A percentile compares a stretch with the other conserved stretches of the same genome.
Evolutionary conservation across 2,329 filamentous ascomycete species (phyloP).

Genomic region (Aureobasidium uvarum): DNA sequence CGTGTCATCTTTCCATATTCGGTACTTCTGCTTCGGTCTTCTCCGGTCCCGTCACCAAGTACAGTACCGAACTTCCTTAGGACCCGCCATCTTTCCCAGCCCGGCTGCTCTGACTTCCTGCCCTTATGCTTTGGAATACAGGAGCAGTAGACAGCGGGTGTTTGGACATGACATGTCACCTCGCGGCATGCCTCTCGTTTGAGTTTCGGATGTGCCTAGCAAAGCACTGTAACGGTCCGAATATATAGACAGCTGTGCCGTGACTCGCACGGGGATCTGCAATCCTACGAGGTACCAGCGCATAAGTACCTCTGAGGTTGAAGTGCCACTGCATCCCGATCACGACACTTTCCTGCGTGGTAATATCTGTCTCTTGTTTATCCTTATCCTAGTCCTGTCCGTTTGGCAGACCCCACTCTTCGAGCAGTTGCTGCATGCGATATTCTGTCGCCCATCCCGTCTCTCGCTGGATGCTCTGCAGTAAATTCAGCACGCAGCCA

Average conservation of each 20-base stretch:
- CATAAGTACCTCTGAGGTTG: not conserved
- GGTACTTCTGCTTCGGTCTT: constrained; percentile 14
- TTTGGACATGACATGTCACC: not conserved
- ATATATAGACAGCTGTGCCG: not conserved
- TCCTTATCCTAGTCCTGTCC: constrained; percentile 11
- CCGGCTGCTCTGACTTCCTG: not conserved
- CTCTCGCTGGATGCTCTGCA: constrained; percentile 61
- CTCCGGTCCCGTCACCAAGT: not conserved
- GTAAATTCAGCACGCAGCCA: constrained; percentile 53
- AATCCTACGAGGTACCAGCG: constrained; percentile 13
- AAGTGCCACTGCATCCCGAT: constrained; percentile 2
- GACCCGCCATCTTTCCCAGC: constrained; percentile 9
- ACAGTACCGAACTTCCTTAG: constrained; percentile 13
- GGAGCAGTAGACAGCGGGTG: not conserved
- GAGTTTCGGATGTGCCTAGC: not conserved
- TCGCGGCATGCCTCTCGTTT: not conserved
- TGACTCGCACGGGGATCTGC: constrained; percentile 5
- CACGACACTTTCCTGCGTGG: not conserved
- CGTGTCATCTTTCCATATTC: constrained; percentile 7
- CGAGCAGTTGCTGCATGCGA: constrained; percentile 54
- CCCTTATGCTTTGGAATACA: not conserved
- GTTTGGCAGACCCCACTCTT: constrained; percentile 44
- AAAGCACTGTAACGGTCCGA: constrained; percentile 12
- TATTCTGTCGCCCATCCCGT: constrained; percentile 64
- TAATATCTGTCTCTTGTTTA: not conserved